A percentile compares a stretch with the other conserved stretches of the same genome.
Conservation (phyloP, 2,329 filamentous ascomycete genomes). For the Diplocarpon mali region DNA sequence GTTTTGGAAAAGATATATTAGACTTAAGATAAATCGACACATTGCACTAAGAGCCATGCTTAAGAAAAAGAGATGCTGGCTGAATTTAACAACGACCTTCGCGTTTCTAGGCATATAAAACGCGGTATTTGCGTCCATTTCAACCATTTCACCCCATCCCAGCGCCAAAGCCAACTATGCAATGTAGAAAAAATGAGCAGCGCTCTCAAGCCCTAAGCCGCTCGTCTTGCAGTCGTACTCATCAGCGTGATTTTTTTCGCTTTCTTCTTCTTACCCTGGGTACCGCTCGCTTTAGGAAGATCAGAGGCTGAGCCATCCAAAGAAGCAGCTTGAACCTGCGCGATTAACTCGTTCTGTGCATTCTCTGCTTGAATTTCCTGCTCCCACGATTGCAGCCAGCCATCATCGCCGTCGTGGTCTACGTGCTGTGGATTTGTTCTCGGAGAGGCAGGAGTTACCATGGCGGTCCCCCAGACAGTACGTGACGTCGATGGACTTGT, state of each 20-base stretch:
- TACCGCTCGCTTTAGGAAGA: slow-evolving; percentile 2
- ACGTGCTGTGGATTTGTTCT: slow-evolving; percentile 32
- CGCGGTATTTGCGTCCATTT: too few species aligned
- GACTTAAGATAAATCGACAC: too few species aligned
- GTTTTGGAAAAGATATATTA: too few species aligned
- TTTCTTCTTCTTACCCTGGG: slow-evolving; percentile 52
- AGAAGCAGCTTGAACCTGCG: slow-evolving; percentile 46
- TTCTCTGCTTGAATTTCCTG: slow-evolving; percentile 59
- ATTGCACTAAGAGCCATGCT: too few species aligned
- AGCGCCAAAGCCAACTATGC: too few species aligned
- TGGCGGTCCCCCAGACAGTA: slow-evolving; percentile 89
- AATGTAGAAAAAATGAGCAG: too few species aligned
- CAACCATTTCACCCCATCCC: too few species aligned
- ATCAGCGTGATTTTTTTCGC: slow-evolving; percentile 63
- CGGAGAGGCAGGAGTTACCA: slow-evolving; percentile 47
- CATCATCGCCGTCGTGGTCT: slow-evolving; percentile 48
- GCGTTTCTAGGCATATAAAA: too few species aligned
- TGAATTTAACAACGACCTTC: too few species aligned
- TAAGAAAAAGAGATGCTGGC: too few species aligned
- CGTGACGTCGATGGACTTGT: slow-evolving; percentile 66
- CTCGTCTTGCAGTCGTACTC: slow-evolving; percentile 43
- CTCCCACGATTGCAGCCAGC: slow-evolving; percentile 80
- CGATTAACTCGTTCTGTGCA: slow-evolving; percentile 46
- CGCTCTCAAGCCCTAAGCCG: slow-evolving; percentile 15
- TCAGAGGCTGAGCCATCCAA: slow-evolving; percentile 22